phyloP scores from a whole-genome alignment of 345 rosid species.

The Boechera stricta region DNA sequence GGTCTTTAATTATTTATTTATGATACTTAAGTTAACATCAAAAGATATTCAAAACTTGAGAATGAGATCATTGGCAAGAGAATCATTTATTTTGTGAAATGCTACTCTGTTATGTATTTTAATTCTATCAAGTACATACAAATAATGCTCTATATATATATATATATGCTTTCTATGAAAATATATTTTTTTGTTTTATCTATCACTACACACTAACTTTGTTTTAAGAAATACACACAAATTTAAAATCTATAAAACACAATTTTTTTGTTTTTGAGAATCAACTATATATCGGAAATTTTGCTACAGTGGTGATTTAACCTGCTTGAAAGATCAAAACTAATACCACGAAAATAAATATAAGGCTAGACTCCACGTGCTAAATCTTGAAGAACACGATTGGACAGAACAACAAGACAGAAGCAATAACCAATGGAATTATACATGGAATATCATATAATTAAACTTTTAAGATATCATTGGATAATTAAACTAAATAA shows the following conservation, averaged over 20 bases:
- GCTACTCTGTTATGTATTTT: neutral
- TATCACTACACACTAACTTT: neutral
- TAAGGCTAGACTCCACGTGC: constrained; percentile 37
- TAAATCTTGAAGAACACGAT: constrained; percentile 44
- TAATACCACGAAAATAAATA: constrained; percentile 18
- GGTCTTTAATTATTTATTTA: constrained; percentile 9
- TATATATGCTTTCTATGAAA: neutral
- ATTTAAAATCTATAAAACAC: no score
- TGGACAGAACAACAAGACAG: constrained; percentile 44
- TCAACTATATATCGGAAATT: neutral
- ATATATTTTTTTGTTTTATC: no score
- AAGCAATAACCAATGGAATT: constrained; percentile 47
- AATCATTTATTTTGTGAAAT: neutral
- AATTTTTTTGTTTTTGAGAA: neutral
- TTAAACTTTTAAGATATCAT: constrained; percentile 22
- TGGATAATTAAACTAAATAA: constrained; percentile 38
- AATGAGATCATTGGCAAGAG: constrained; percentile 22
- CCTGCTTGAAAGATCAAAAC: neutral
- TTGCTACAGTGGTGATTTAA: neutral
- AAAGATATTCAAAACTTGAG: constrained; percentile 42
- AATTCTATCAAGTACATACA: neutral
- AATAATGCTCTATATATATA: neutral
- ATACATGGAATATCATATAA: constrained; percentile 23
- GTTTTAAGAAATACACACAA: neutral
- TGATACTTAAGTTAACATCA: constrained; percentile 42